Evolutionary conservation across 805 yeast species (phyloP), one percentile per base, ranked within the genome.

Genomic region (Kodamaea jinghongensis): DNA sequence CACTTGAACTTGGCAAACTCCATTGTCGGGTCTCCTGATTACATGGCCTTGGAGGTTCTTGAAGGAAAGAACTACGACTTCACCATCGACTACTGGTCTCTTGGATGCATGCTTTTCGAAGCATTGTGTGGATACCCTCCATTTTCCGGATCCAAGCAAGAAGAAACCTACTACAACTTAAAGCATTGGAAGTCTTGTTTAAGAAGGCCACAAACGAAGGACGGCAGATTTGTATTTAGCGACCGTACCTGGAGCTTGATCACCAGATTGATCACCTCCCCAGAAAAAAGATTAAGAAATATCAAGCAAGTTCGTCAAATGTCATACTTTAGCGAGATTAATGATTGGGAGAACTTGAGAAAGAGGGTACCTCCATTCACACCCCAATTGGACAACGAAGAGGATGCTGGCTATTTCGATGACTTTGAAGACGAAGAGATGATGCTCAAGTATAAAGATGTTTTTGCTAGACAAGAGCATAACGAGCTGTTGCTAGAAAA

Each of bases 351-450:
- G 4, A 65, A 65, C 8, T 62, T 93, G 49, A 75, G 96, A 55
- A 66, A 62, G 23, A 74, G 80, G 45, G 74, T 82, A 15, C 97
- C 99, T 4, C 99, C 99, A 26, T 93, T 93, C 61, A 86, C 93
- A 13, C 99, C 99, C 3, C 96, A 95, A 54, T 73, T 93, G 48
- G 98, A 93, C 58, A 86, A 89, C 45, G 99, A 93, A 55, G 93
- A 89, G 47, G 99, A 93, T 65, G 98, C 98, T 0, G 99, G 99
- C 1, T 93, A 93, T 65, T 93, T 93, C 59, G 99, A 93, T 65
- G 99, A 93, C 62, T 93, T 93, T 61, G 87, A 87, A 43, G 93
- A 89, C 61, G 98, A 91, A 60, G 89, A 86, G 34, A 96, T 91
- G 60, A 89, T 93, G 98, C 93, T 91, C 46, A 90, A 93, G 61